Evolutionary conservation across 2,329 filamentous ascomycete species (phyloP), one percentile per base, ranked within the genome.

Genomic region (Alternaria rosae): DNA sequence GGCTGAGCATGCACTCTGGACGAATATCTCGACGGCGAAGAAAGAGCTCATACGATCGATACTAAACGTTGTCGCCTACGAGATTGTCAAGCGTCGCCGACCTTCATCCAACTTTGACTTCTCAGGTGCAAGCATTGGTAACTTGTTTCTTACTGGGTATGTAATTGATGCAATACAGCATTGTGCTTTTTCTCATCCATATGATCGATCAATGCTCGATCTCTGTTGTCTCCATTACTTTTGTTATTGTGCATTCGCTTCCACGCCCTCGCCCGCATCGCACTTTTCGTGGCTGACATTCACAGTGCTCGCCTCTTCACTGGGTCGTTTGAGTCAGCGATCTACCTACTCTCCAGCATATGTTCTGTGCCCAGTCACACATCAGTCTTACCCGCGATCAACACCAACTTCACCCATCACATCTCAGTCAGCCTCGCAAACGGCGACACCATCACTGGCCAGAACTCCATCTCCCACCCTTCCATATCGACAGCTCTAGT

Each of bases 391-490:
- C 95, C 94, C 0, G 93, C 92, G 5, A 92, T 98, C 70, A 97
- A 97, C 82, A 93, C 91, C 65, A 98, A 97, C 78, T 97, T 97
- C 82, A 92, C 92, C 0, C 92, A 97, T 73, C 94, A 98, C 79
- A 98, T 98, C 69, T 93, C 91, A 6, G 94, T 93, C 2, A 91
- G 91, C 0, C 85, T 98, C 0, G 83, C 84, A 17, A 88, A 97
- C 76, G 93, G 92, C 8, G 88, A 87, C 0, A 82, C 91, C 25
- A 96, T 98, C 70, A 91, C 92, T 0, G 94, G 94, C 0, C 95
- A 98, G 77, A 97, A 97, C 77, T 91, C 66, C 52, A 75, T 78
- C 23, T 78, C 76, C 0, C 76, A 78, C 53, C 76, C 76, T 9
- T 72, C 72, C 1, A 67, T 70, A 17, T 62, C 71, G 3, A 71